Evolutionary conservation across 2,329 filamentous ascomycete genomes (phyloP).

Genomic region (Fusarium succisae): DNA sequence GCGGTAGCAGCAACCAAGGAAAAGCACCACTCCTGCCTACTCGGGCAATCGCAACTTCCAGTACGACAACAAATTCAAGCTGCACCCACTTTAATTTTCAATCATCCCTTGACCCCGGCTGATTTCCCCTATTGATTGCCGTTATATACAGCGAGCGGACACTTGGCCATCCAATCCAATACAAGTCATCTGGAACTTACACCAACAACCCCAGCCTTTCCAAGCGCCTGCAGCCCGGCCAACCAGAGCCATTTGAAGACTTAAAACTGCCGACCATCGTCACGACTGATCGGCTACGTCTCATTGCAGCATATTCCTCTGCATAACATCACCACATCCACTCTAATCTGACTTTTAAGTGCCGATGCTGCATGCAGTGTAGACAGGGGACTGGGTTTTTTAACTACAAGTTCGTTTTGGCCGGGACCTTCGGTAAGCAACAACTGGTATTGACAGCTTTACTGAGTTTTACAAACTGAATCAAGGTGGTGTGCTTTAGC

Average conservation of each 20-base stretch:
- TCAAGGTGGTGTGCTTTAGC: slow-evolving; percentile 6
- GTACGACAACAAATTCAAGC: slow-evolving; percentile 17
- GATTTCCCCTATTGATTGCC: slow-evolving; percentile 7
- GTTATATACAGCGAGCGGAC: slow-evolving; percentile 24
- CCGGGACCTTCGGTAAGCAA: slow-evolving; percentile 31
- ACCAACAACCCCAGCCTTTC: slow-evolving; percentile 19
- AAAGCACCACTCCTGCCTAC: slow-evolving; percentile 29
- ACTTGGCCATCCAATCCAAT: slow-evolving; percentile 25
- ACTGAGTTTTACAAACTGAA: slow-evolving; percentile 6
- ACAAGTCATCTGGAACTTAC: slow-evolving; percentile 21
- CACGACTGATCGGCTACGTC: slow-evolving; percentile 28
- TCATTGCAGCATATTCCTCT: slow-evolving; percentile 36
- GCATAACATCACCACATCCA: slow-evolving; percentile 36
- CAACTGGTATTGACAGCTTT: slow-evolving; percentile 22
- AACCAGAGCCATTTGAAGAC: slow-evolving; percentile 33
- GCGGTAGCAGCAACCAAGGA: slow-evolving; percentile 38
- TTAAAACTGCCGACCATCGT: slow-evolving; percentile 28
- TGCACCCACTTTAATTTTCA: slow-evolving; percentile 30
- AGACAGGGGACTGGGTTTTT: slow-evolving; percentile 34
- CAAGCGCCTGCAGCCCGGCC: slow-evolving; percentile 36
- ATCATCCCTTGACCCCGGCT: slow-evolving; percentile 13
- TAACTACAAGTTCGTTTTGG: slow-evolving; percentile 20
- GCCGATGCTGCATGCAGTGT: slow-evolving; percentile 38
- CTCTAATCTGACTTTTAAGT: slow-evolving; percentile 17
- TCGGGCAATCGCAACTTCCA: slow-evolving; percentile 26